Evolutionary conservation across 805 yeast genomes (phyloP).

Genomic region (Hemisphaericaspora nanyangensis): DNA sequence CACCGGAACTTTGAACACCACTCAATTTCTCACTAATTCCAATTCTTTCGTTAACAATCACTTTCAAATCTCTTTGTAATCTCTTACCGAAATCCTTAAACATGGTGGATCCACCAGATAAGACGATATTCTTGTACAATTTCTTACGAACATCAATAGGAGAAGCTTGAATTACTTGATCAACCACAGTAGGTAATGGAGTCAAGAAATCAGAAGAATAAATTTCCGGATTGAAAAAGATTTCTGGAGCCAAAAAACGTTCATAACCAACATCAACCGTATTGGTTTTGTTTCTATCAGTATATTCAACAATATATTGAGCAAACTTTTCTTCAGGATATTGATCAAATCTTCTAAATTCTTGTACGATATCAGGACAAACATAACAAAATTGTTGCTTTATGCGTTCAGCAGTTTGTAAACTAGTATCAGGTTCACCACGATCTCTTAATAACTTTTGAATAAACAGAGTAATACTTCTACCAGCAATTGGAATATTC

Average conservation of each 20-base stretch:
- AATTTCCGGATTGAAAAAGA: slow-evolving; percentile 96
- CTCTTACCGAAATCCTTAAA: slow-evolving; percentile 97
- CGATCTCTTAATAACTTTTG: slow-evolving; percentile 94
- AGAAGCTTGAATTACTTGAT: slow-evolving; percentile 87
- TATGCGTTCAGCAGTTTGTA: slow-evolving; percentile 94
- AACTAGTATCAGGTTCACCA: slow-evolving; percentile 90
- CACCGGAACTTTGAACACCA: slow-evolving; percentile 82
- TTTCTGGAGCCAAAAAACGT: slow-evolving; percentile 97
- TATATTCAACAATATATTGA: slow-evolving; percentile 83
- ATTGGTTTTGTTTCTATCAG: slow-evolving; percentile 51
- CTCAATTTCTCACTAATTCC: slow-evolving; percentile 72
- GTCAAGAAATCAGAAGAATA: slow-evolving; percentile 92
- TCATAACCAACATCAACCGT: slow-evolving; percentile 95
- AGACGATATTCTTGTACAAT: slow-evolving; percentile 88
- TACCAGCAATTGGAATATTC: slow-evolving; percentile 97
- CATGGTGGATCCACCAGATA: slow-evolving; percentile 98
- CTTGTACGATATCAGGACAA: slow-evolving; percentile 95
- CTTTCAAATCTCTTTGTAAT: slow-evolving; percentile 88
- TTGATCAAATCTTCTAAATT: slow-evolving; percentile 89
- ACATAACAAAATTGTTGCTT: slow-evolving; percentile 97
- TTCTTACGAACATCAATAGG: slow-evolving; percentile 99
- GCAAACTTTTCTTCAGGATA: slow-evolving; percentile 88
- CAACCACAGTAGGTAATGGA: slow-evolving; percentile 95
- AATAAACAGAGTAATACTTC: slow-evolving; percentile 92
- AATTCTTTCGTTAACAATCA: slow-evolving; percentile 85